Conservation (phyloP, 1,139 yeast genomes). For the Scheffersomyces quercinus region DNA sequence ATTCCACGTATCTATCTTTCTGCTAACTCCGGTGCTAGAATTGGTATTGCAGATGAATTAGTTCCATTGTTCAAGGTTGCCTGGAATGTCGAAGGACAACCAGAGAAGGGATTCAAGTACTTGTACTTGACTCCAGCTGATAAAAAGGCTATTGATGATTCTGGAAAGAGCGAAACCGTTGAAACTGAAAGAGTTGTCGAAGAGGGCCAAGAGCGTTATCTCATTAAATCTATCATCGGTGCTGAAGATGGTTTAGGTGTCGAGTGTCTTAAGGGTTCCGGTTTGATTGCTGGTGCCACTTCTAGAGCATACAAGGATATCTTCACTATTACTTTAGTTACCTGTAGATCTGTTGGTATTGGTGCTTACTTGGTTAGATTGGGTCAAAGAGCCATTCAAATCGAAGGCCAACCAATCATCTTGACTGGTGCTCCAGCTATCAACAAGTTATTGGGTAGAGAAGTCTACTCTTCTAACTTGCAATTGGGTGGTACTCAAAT, state of each 20-base stretch:
- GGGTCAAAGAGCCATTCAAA: conserved; percentile 98
- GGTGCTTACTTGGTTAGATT: conserved; percentile 97
- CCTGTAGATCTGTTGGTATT: conserved; percentile 98
- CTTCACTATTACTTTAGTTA: conserved; percentile 92
- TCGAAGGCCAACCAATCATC: conserved; percentile 97
- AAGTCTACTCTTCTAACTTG: conserved; percentile 92
- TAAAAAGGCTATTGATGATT: conserved; percentile 56
- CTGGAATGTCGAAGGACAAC: conserved; percentile 79
- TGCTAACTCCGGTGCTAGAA: conserved; percentile 98
- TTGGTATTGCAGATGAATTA: conserved; percentile 95
- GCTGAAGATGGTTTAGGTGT: conserved; percentile 97
- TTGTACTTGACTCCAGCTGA: conserved; percentile 77
- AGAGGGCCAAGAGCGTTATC: conserved; percentile 77
- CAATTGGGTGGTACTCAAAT: conserved; percentile 99
- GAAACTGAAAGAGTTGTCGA: conserved; percentile 80
- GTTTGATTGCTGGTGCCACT: conserved; percentile 98
- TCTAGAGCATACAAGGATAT: conserved; percentile 96
- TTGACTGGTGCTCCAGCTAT: conserved; percentile 99
- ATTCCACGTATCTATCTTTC: conserved; percentile 93
- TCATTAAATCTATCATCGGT: conserved; percentile 85
- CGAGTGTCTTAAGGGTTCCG: conserved; percentile 96
- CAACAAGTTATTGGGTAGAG: conserved; percentile 93
- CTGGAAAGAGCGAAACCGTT: conserved; percentile 62
- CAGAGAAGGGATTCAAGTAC: conserved; percentile 86
- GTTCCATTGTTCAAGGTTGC: conserved; percentile 87